phyloP scores from a whole-genome alignment of 139 green algal species.

The Ettlia oleoabundans region DNA sequence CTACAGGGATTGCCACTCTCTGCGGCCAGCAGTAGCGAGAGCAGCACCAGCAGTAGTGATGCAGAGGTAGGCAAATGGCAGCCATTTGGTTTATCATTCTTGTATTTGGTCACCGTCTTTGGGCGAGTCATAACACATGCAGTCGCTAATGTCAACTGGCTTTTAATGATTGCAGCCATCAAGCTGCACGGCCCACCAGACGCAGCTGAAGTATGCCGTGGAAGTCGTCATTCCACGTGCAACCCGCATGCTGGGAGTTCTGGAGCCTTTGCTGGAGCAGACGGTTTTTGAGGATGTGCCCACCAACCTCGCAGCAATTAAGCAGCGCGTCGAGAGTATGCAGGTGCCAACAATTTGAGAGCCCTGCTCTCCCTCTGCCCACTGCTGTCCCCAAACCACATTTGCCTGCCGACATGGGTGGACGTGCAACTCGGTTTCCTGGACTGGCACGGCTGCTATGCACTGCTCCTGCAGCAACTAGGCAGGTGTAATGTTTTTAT shows the following conservation, averaged over 20 bases:
- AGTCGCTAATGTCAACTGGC: too few relatives aligned
- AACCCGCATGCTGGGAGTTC: constrained; percentile 44
- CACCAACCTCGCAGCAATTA: constrained; percentile 63
- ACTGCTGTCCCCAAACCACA: too few relatives aligned
- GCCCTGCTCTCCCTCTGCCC: too few relatives aligned
- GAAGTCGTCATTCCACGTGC: constrained; percentile 57
- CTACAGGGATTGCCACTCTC: constrained; percentile 30
- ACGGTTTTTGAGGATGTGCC: constrained; percentile 68
- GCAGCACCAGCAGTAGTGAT: not conserved
- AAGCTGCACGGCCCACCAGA: constrained; percentile 34
- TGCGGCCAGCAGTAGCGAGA: not conserved
- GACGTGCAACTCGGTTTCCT: too few relatives aligned
- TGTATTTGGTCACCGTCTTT: not conserved
- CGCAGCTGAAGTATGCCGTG: constrained; percentile 68
- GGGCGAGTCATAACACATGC: too few relatives aligned
- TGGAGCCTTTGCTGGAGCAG: constrained; percentile 68
- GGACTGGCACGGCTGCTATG: too few relatives aligned
- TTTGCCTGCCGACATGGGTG: too few relatives aligned
- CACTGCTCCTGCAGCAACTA: too few relatives aligned
- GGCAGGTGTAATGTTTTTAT: too few relatives aligned
- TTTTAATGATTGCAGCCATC: not conserved
- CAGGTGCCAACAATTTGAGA: too few relatives aligned
- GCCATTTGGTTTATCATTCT: not conserved
- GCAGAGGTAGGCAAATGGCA: not conserved
- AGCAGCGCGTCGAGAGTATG: constrained; percentile 51